Evolutionary conservation across 306 rosid species (phyloP), one percentile per base, ranked within the genome.

Genomic region (Prunus armeniaca): DNA sequence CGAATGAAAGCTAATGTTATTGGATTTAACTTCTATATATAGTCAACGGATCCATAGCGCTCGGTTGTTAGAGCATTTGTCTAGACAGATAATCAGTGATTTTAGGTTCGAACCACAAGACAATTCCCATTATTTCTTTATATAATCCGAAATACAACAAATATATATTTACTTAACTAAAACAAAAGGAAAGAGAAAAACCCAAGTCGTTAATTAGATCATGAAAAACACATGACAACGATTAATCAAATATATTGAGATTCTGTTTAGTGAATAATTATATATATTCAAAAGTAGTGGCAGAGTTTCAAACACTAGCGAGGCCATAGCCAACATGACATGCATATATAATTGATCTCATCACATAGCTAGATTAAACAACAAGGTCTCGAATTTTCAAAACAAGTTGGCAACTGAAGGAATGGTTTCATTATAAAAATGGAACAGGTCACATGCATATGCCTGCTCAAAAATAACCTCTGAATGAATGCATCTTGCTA

Each of bases 31-130:
- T 38, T 38, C 43, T 38, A 38, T 6, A 38, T 38, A 38, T 38
- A 38, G 2, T 38, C 43, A 38, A 38, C 2, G 9, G 43, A 38
- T 7, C 2, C 1, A 38, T 38, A 38, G 43, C 9, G 0, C 2
- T 38, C 2, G 0, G 0, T 7, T 1, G 9, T 38, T 1, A 38
- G 43, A 38, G 43, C 9, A 38, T 38, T 38, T 38, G 0, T 38
- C 2, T 7, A 7, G 0, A 38, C 0, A 34, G 6, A 34, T 38
- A 7, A 38, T 38, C 2, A 7, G 2, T 38, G 0, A 38, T 38
- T 38, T 38, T 38, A 6, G 0, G 43, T 38, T 38, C 9, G 2
- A 38, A 38, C 10, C 2, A 38, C 9, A 7, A 34, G 8, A 34
- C 2, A 34, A 34, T 34, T 32, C 0, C 41, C 8, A 0, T 28